A percentile compares a stretch with the other conserved stretches of the same genome.
These are phyloP conservation scores for Colletotrichum chlorophyti DNA, from an alignment of 2,329 filamentous ascomycete species.

Conservation along the genomic window DNA sequence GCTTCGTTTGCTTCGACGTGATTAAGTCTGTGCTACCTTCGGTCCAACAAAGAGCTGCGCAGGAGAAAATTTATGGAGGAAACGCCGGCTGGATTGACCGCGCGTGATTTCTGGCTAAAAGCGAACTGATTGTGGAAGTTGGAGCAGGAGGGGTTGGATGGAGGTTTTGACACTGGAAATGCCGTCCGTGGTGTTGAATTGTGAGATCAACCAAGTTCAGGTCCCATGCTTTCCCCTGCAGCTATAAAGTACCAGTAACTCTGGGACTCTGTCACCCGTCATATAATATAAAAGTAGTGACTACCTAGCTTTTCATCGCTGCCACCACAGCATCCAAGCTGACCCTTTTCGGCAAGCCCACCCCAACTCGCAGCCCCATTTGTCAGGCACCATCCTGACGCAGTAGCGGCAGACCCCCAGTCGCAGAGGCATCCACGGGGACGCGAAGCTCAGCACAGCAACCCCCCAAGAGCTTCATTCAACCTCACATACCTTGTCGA, in stretches of 20 bases:
- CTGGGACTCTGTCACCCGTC: fast-evolving
- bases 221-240: conserved; percentile 8
- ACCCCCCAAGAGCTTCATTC: conserved; percentile 16
- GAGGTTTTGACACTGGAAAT: background rate
- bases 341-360: conserved; percentile 18
- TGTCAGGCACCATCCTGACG: conserved; percentile 25
- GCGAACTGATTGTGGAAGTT: background rate
- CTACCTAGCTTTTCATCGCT: background rate
- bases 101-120: background rate
- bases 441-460: conserved; percentile 35
- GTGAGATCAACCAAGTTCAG: too few relatives aligned
- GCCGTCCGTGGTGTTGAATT: conserved; percentile 26
- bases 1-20: too few relatives aligned
- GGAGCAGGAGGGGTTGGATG: background rate
- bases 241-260: conserved; percentile 9
- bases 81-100: background rate
- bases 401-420: conserved; percentile 1
- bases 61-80: background rate
- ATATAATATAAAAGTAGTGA: background rate
- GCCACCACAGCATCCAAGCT: conserved; percentile 12
- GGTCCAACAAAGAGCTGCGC: too few relatives aligned
- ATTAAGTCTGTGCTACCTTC: too few relatives aligned
- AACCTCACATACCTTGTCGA: conserved; percentile 12
- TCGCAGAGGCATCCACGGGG: conserved; percentile 34
- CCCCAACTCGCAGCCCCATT: conserved; percentile 16